These are phyloP conservation scores for Chlorokybus atmophyticus DNA, from an alignment of 139 green algal species.

Conservation along the genomic window DNA sequence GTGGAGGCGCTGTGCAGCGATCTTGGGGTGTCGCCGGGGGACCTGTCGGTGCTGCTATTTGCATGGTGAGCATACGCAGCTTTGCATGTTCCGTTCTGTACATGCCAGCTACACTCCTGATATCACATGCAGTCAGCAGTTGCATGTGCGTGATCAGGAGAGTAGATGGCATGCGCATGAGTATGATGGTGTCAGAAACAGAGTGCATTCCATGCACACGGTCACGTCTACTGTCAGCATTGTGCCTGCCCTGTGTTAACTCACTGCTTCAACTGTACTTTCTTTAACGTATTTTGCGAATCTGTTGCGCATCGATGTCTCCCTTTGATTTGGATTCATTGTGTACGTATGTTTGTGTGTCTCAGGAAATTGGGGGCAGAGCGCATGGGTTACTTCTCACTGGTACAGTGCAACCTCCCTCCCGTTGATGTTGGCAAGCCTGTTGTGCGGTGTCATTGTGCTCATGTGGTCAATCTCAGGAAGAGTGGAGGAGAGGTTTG, in stretches of 20 bases:
- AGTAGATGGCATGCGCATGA: no score
- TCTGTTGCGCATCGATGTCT: not conserved
- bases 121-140: no score
- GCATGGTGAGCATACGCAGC: constrained; percentile 19
- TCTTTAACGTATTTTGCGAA: not conserved
- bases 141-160: no score
- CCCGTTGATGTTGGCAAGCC: constrained; percentile 1
- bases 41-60: constrained; percentile 40
- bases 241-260: no score
- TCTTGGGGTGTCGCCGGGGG: constrained; percentile 34
- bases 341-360: constrained; percentile 4
- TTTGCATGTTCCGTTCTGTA: not conserved
- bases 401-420: not conserved
- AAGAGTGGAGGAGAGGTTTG: constrained; percentile 3
- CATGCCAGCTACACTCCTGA: no score
- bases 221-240: no score
- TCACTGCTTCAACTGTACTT: not conserved
- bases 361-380: constrained; percentile 33
- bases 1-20: constrained; percentile 44
- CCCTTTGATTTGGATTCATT: not conserved
- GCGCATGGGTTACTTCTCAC: constrained; percentile 44
- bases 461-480: constrained; percentile 2
- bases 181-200: no score
- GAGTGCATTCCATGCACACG: no score
- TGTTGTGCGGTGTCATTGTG: not conserved